Evolutionary conservation across 2,329 filamentous ascomycete genomes (phyloP).

Genomic region (Verruconis gallopava): DNA sequence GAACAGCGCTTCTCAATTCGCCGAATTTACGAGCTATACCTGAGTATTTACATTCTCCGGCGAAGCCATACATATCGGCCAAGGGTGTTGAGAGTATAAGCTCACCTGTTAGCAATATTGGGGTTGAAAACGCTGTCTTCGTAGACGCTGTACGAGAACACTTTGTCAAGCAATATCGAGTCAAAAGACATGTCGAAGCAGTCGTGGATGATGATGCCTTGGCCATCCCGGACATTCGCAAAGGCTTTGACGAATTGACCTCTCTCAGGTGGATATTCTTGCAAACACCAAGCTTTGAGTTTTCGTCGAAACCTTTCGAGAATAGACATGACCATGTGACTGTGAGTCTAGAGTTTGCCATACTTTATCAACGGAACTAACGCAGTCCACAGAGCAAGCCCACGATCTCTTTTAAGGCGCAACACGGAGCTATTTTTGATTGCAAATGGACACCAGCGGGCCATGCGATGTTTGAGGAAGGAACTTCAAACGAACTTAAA

Average conservation of each 20-base stretch:
- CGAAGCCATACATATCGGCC: constrained; percentile 60
- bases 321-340: constrained; percentile 5
- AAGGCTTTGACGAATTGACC: constrained; percentile 50
- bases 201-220: constrained; percentile 41
- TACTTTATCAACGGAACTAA: background rate
- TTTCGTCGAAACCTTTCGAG: constrained; percentile 22
- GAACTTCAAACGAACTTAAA: background rate
- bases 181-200: constrained; percentile 25
- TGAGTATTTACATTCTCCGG: constrained; percentile 62
- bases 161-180: constrained; percentile 56
- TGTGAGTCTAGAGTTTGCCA: constrained; percentile 2
- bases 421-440: constrained; percentile 6
- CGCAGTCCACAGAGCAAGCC: background rate
- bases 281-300: constrained; percentile 74
- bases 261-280: constrained; percentile 66
- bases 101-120: constrained; percentile 70
- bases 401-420: constrained; percentile 2
- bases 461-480: background rate
- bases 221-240: constrained; percentile 40
- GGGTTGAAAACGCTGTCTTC: constrained; percentile 37
- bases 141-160: constrained; percentile 34
- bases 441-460: background rate
- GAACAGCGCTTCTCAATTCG: constrained; percentile 72
- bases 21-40: constrained; percentile 60
- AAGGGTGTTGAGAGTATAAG: constrained; percentile 86